phyloP scores from a whole-genome alignment of 257 asterid species.

The Solanum phureja region DNA sequence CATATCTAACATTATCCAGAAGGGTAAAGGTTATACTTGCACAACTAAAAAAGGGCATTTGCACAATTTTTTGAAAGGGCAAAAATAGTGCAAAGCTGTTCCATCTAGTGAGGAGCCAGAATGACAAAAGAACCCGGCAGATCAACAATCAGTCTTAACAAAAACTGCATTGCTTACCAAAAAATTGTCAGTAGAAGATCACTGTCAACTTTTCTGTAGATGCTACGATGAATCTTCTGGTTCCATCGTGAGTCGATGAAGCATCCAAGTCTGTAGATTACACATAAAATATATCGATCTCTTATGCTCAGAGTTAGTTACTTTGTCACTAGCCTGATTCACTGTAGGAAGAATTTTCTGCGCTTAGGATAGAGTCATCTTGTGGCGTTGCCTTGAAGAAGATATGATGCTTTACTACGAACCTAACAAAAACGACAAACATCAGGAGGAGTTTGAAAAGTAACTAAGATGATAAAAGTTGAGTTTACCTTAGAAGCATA shows the following conservation, averaged over 20 bases:
- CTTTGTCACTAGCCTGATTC: not conserved
- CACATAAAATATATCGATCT: not conserved
- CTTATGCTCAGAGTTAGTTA: not conserved
- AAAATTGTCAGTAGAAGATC: not conserved
- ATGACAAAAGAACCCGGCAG: not conserved
- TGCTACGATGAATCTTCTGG: not conserved
- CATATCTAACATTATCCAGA: too few species aligned
- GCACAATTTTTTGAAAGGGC: not conserved
- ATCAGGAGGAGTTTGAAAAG: not conserved
- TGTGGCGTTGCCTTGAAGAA: constrained; percentile 60
- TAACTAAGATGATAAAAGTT: not conserved
- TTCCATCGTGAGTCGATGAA: not conserved
- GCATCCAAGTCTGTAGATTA: not conserved
- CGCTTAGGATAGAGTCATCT: constrained; percentile 11
- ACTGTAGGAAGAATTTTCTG: not conserved
- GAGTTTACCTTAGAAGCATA: constrained; percentile 60
- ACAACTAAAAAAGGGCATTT: too few species aligned
- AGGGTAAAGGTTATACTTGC: too few species aligned
- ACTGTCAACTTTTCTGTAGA: not conserved
- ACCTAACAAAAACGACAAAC: constrained; percentile 42
- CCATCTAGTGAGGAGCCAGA: not conserved
- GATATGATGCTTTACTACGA: constrained; percentile 86
- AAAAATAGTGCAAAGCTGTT: not conserved
- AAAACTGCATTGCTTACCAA: not conserved
- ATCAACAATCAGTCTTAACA: not conserved